Evolutionary conservation across 108 stramenopile species (phyloP), one percentile per base, ranked within the genome.

Genomic region (Skeletonema tropicum): DNA sequence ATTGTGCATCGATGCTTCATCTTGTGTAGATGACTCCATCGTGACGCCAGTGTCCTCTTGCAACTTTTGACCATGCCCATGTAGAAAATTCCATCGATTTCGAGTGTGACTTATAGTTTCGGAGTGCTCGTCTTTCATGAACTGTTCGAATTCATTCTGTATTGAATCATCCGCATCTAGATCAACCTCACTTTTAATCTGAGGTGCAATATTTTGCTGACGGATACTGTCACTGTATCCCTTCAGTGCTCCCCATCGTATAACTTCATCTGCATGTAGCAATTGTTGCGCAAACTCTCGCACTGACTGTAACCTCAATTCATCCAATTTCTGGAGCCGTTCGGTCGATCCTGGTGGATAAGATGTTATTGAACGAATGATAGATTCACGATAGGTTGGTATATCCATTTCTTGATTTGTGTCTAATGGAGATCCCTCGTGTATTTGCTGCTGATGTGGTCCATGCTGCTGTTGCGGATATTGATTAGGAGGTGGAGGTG

Each of bases 331-430:
- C 15, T 88, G 66, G 17, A 90, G 57, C 48, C 94, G 71, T 35
- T 90, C 87, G 11, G 82, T 64, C 14, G 79, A 80, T 30, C 94
- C 94, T 17, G 94, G 90, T 25, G 92, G 92, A 79, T 92, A 86
- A 2, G 89, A 87, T 14, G 88, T 68, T 52, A 95, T 82, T 25
- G 86, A 82, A 49, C 85, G 82, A 14, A 95, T 69, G 41, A 79
- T 52, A 45, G 80, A 58, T 59, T 60, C 69, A 35, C 67, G 42
- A 62, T 75, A 60, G 32, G 70, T 49, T 75, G 60, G 79, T 12
- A 76, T 84, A 42, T 73, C 48, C 57, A 58, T 68, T 13, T n/a
- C n/a, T 52, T 25, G 11, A 36, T 41, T 39, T 12, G 17, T 19
- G 13, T 49, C 45, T 35, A 17, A 6, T n/a, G 82, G 69, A 29